A percentile compares a stretch with the other conserved stretches of the same genome.
These are phyloP conservation scores for Sporothrix pseudoabietina DNA, from an alignment of 2,329 filamentous ascomycete species.

Conservation along the genomic window DNA sequence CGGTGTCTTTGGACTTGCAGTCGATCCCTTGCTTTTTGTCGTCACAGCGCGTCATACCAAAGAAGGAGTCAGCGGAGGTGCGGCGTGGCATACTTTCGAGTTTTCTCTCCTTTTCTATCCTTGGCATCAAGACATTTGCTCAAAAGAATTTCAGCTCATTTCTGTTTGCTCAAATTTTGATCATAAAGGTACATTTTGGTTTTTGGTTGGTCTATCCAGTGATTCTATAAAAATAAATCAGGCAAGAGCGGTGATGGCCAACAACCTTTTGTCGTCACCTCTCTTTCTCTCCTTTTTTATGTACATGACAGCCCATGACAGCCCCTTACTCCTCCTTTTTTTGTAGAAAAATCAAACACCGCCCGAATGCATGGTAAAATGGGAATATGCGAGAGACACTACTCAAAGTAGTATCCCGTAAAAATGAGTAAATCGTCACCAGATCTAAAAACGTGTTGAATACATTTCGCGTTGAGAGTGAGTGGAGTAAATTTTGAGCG, in stretches of 20 bases:
- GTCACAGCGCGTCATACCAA: not conserved
- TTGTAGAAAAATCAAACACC: conserved; percentile 12
- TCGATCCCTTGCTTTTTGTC: not conserved
- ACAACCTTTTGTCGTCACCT: conserved; percentile 16
- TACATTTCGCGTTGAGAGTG: conserved; percentile 11
- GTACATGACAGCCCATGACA: conserved; percentile 5
- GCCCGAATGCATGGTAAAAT: conserved; percentile 23
- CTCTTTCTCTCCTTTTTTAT: not conserved
- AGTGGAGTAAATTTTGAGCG: not conserved
- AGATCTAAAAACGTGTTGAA: not conserved
- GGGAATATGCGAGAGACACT: not conserved
- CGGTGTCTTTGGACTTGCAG: conserved; percentile 1
- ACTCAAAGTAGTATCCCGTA: not conserved
- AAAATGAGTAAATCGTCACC: not conserved
- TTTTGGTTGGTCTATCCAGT: not conserved
- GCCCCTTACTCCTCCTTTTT: not conserved
- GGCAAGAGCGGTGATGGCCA: conserved; percentile 32
- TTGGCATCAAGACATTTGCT: conserved; percentile 10
- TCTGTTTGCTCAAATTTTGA: not conserved
- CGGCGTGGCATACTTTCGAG: not conserved
- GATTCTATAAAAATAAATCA: conserved; percentile 2
- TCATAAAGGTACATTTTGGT: conserved; percentile 6
- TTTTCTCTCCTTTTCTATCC: not conserved
- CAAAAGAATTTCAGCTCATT: not conserved
- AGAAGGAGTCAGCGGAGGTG: not conserved